Evolutionary conservation across 768 basidiomycete species (phyloP).

Genomic region (Rhodosporidiobolus sp.): DNA sequence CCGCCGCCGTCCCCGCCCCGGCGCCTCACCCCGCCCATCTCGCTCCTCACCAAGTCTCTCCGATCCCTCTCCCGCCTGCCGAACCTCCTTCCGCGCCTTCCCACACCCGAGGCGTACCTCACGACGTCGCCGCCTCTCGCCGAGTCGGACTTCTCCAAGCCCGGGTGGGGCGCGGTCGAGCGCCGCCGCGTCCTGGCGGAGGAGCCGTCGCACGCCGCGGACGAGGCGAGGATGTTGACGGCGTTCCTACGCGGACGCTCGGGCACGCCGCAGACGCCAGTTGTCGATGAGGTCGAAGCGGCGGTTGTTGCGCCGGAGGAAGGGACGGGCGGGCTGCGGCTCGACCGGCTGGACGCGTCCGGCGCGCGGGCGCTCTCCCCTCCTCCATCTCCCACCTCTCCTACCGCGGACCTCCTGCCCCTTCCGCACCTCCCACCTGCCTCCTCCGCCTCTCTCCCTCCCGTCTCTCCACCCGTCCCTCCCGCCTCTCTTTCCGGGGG

Average conservation of each 20-base stretch:
- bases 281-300: conserved; percentile 5
- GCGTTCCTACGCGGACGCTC: not conserved
- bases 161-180: conserved; percentile 31
- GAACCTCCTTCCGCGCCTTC: conserved; percentile 25
- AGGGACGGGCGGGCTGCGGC: not conserved
- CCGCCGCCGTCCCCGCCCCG: not conserved
- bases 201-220: conserved; percentile 29
- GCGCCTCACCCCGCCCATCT: not conserved
- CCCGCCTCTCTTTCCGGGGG: not conserved
- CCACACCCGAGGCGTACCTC: conserved; percentile 13
- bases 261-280: not conserved
- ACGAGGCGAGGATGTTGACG: conserved; percentile 20
- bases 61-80: conserved; percentile 27
- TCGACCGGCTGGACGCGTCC: not conserved
- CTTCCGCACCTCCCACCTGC: not conserved
- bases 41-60: conserved; percentile 34
- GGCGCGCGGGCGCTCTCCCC: not conserved
- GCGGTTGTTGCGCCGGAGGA: no score
- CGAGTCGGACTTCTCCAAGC: not conserved
- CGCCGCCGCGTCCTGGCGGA: conserved; percentile 22
- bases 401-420: not conserved
- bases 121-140: not conserved
- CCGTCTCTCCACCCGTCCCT: not conserved
- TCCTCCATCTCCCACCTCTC: not conserved
- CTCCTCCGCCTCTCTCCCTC: not conserved